These are phyloP conservation scores for Moelleriella libera DNA, from an alignment of 2,329 filamentous ascomycete genomes.

Conservation along the genomic window DNA sequence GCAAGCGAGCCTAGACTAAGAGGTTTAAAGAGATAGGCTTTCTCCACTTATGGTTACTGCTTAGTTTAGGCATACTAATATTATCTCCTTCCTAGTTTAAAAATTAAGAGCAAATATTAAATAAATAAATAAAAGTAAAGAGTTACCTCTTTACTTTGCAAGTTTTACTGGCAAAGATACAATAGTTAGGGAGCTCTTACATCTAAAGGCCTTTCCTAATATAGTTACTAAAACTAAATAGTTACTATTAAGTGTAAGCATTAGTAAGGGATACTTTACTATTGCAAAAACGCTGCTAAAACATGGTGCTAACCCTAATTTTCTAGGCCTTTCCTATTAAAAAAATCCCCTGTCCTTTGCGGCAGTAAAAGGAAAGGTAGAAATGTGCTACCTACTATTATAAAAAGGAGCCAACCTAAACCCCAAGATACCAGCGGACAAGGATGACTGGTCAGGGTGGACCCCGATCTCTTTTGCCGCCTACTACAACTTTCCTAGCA, in stretches of 20 bases:
- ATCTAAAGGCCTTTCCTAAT: not conserved
- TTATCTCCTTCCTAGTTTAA: not conserved
- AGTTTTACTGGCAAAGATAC: not conserved
- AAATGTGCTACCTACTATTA: not conserved
- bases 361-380: not conserved
- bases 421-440: not conserved
- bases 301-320: not conserved
- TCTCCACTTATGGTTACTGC: not conserved
- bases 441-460: not conserved
- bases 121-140: fast-evolving
- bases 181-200: not conserved
- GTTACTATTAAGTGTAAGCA: not conserved
- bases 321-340: not conserved
- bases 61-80: not conserved
- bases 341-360: not conserved
- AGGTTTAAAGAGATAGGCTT: not conserved
- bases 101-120: not conserved
- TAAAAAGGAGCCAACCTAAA: not conserved
- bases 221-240: not conserved
- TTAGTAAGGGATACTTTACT: not conserved
- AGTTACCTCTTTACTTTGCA: not conserved
- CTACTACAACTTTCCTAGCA: not conserved
- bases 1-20: not conserved
- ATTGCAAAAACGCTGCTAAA: not conserved
- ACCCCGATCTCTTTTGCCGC: not conserved